Percentiles rank a stretch among this genome's conserved stretches.
Conservation (phyloP, 2,329 filamentous ascomycete genomes). For the Elsinoe arachidis region DNA sequence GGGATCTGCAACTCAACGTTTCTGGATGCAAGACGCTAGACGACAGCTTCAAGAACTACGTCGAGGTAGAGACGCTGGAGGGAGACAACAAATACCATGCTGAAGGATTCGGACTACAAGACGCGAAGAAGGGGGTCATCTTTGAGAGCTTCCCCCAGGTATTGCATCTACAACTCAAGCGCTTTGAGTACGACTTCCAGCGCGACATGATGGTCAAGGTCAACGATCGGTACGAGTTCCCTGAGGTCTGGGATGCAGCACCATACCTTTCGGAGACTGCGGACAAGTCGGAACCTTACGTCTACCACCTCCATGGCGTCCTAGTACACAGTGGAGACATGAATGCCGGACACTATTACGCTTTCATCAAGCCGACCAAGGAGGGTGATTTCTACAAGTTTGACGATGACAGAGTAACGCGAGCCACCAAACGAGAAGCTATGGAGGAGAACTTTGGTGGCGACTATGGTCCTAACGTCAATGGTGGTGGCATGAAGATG, state of each 20-base stretch:
- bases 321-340: constrained; percentile 93
- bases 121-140: constrained; percentile 95
- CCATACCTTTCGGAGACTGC: constrained; percentile 81
- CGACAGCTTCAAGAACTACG: constrained; percentile 92
- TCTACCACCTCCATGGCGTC: constrained; percentile 88
- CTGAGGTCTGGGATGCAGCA: constrained; percentile 71
- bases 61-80: constrained; percentile 92
- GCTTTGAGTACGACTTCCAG: constrained; percentile 96
- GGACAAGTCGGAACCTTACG: constrained; percentile 80
- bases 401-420: constrained; percentile 95
- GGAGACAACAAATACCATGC: constrained; percentile 98
- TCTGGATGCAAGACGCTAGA: constrained; percentile 86
- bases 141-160: constrained; percentile 94
- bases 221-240: constrained; percentile 85
- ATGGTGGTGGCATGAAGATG: constrained; percentile 48
- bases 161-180: constrained; percentile 87
- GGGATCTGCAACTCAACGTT: constrained; percentile 97
- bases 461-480: constrained; percentile 53
- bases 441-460: constrained; percentile 96
- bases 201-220: constrained; percentile 99
- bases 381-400: constrained; percentile 95
- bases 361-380: constrained; percentile 87
- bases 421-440: constrained; percentile 81
- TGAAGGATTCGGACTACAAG: constrained; percentile 82
- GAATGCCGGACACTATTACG: constrained; percentile 97